Base-by-base conservation (phyloP, 73 alveolate genomes). In the Paramecium sonneborni region DNA sequence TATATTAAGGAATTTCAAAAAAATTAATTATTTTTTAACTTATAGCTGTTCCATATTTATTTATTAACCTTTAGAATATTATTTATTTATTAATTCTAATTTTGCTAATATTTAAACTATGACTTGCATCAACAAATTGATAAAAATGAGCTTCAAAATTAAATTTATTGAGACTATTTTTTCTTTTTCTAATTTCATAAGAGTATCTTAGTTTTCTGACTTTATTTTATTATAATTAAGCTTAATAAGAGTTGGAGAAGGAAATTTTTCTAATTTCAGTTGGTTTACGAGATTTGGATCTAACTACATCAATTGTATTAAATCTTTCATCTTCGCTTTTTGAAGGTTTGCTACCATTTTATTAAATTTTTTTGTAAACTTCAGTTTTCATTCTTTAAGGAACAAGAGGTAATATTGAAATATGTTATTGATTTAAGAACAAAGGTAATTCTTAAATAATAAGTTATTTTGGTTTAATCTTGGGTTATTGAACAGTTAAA, bases 341-440 rank as follows among this genome's bases (percentile, higher is more conserved):
- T 1, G 24, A 30, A 6, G 84, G 39, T 30, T 30, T 32, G 12
- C 24, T 62, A 26, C 9, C 18, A 15, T 62, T 30, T 62, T 26
- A 28, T 30, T 26, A n/a, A 5, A 30, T 30, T 6, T 32, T 30
- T 62, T 62, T 62, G 12, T 62, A 62, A 30, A 62, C 84, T 62
- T 62, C 84, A 28, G 84, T 62, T 62, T 62, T 62, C 44, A 62
- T 30, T 62, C 84, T 62, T 62, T 62, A 15, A 5, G 84, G 84
- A 62, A 62, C 84, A 30, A 62, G 20, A 12, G 84, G 44, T 0
- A 62, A 30, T 11, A 62, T 32, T 6, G 38, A 32, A 1, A 62
- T 26, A 10, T 62, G 84, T 62, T 62, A 30, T 62, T 62, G 39
- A 62, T 62, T 62, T 20, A 62, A 32, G 20, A 62, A 30, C 5